Evolutionary conservation across 108 stramenopile species (phyloP).

Genomic region (Ochromonas danica): DNA sequence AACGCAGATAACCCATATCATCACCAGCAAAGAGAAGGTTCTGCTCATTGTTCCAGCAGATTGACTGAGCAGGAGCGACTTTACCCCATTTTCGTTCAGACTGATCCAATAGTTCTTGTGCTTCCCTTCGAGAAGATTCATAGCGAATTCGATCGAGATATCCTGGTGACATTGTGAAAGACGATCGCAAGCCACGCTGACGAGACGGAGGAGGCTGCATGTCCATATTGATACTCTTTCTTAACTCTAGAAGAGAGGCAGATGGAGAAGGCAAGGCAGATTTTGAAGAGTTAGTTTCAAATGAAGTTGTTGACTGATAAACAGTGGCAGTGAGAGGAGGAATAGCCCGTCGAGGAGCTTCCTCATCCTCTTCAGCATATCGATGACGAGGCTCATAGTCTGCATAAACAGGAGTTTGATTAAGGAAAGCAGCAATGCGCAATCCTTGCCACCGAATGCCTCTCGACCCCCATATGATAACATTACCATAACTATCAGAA

Average conservation of each 20-base stretch:
- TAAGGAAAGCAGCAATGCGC: slow-evolving; percentile 36
- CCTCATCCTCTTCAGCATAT: background rate
- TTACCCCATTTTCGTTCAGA: slow-evolving; percentile 22
- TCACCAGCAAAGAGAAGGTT: slow-evolving; percentile 23
- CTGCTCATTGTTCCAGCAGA: background rate
- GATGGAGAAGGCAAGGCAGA: too few relatives aligned
- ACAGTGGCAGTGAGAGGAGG: background rate
- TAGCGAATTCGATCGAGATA: background rate
- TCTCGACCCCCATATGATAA: slow-evolving; percentile 44
- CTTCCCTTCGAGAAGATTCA: background rate
- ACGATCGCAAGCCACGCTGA: background rate
- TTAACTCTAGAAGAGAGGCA: background rate
- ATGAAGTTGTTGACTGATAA: too few relatives aligned
- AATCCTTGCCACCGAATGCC: slow-evolving; percentile 40
- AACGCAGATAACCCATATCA: slow-evolving; percentile 26
- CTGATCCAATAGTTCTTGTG: background rate
- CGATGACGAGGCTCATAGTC: background rate
- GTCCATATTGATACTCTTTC: background rate
- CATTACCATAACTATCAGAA: slow-evolving; percentile 43
- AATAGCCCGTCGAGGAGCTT: background rate
- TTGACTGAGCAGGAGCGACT: slow-evolving; percentile 1
- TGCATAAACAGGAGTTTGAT: slow-evolving; percentile 32
- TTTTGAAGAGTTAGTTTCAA: too few relatives aligned
- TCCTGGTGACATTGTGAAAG: too few relatives aligned
- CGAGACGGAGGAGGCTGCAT: too few relatives aligned